These are phyloP conservation scores for Ascochyta clinopodiicola DNA, from an alignment of 2,329 filamentous ascomycete genomes.

Conservation along the genomic window DNA sequence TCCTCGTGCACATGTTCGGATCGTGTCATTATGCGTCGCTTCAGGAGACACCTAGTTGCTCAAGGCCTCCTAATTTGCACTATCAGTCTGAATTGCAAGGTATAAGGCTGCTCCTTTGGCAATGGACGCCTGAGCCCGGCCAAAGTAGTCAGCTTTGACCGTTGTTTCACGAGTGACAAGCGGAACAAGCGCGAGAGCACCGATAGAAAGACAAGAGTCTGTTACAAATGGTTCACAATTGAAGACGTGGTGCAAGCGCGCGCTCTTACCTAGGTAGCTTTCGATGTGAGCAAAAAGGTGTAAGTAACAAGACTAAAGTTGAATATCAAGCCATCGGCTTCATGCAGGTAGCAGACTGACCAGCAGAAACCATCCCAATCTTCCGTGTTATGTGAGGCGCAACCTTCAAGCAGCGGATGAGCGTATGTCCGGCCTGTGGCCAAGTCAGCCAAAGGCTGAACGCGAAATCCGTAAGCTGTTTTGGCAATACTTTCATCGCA, in stretches of 20 bases:
- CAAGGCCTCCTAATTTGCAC: neutral
- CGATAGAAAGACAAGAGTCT: neutral
- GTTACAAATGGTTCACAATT: neutral
- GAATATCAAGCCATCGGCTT: neutral
- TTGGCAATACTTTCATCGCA: neutral
- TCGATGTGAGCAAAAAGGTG: neutral
- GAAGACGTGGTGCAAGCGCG: neutral
- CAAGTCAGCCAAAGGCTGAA: neutral
- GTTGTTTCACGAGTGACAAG: conserved; percentile 9
- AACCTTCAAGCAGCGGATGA: too few relatives aligned
- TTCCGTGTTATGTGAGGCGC: too few relatives aligned
- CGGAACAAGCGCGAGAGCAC: conserved; percentile 2
- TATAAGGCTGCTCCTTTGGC: neutral
- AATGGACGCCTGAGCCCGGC: neutral
- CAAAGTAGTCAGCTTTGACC: neutral
- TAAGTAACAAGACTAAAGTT: neutral
- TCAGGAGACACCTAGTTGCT: neutral
- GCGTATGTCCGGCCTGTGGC: too few relatives aligned
- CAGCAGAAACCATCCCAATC: too few relatives aligned
- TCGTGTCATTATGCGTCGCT: neutral
- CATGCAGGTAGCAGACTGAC: too few relatives aligned
- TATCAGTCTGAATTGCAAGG: conserved; percentile 5
- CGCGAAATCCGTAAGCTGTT: neutral
- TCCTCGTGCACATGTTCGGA: neutral
- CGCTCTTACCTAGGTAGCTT: neutral